Evolutionary conservation across 345 rosid species (phyloP), one percentile per base, ranked within the genome.

Genomic region (Pistacia vera): DNA sequence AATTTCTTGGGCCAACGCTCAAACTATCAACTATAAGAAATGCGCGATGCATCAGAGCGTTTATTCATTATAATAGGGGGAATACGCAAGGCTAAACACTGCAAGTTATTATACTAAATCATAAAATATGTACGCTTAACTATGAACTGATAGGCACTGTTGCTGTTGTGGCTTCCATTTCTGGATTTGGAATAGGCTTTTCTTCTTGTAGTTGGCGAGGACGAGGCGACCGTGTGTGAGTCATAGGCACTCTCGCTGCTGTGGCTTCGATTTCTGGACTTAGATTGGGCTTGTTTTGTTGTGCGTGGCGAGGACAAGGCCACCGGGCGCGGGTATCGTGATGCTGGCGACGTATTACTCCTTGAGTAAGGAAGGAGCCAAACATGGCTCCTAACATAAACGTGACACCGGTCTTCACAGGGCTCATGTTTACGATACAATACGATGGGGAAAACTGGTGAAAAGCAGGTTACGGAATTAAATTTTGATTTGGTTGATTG

Each of bases 351-450:
- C 77, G 63, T 72, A 36, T 60, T 86, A 83, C 77, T 77, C 82
- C 81, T 81, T 54, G 88, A 36, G 86, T 83, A 8, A 79, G 55
- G 81, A 81, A 80, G 46, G 81, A 70, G 36, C 91, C 93, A 28
- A 73, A 58, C 14, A 66, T 64, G 54, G 90, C 78, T 20, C 89
- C 90, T 1, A 78, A 13, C 58, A 82, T 13, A 35, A 90, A 81
- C 28, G 82, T 68, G 80, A 83, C 83, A 11, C 56, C 68, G 8
- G 76, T 79, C 68, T 76, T 70, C 28, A 83, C 68, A 1, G 81
- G 28, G 17, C 88, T 86, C 93, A 88, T 87, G 54, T 56, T 56
- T 2, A 12, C 60, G 8, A 60, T 16, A 7, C 33, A 30, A n/a
- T 18, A 52, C 5, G 60, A 33, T 33, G 2, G 14, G 4, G 22